Evolutionary conservation across 2,329 filamentous ascomycete species (phyloP).

Genomic region (Fusarium dimerum): DNA sequence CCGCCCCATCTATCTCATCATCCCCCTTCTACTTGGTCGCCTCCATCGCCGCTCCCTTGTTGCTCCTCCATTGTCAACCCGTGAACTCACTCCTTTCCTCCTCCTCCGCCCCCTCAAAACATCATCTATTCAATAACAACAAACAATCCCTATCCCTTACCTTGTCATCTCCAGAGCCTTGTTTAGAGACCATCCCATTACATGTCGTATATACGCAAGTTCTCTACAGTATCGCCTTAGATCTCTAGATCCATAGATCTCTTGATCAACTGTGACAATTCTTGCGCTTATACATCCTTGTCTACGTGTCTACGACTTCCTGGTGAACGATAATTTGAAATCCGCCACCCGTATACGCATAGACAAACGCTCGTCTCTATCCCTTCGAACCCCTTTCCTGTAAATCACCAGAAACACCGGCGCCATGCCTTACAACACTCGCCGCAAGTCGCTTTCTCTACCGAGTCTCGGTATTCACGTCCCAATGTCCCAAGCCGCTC

Average conservation of each 20-base stretch:
- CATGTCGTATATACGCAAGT: slow-evolving; percentile 14
- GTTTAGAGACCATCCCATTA: slow-evolving; percentile 15
- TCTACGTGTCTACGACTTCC: slow-evolving; percentile 17
- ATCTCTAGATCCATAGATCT: slow-evolving; percentile 13
- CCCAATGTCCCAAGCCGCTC: slow-evolving; percentile 64
- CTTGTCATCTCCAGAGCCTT: slow-evolving; percentile 1
- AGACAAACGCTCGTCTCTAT: slow-evolving; percentile 13
- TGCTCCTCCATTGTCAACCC: slow-evolving; percentile 16
- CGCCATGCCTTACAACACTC: slow-evolving; percentile 90
- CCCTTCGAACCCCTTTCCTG: slow-evolving; percentile 7
- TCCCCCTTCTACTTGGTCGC: slow-evolving; percentile 14
- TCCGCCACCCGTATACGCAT: slow-evolving; percentile 13
- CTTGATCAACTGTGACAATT: slow-evolving; percentile 15
- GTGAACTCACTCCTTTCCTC: slow-evolving; percentile 29
- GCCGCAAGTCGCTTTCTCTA: slow-evolving; percentile 91
- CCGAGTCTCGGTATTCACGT: slow-evolving; percentile 91
- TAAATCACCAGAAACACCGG: slow-evolving; percentile 10
- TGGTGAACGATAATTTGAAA: slow-evolving; percentile 17
- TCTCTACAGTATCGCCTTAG: slow-evolving; percentile 11
- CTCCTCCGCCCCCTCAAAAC: slow-evolving; percentile 23
- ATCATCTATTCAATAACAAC: slow-evolving; percentile 26
- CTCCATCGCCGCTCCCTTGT: background rate
- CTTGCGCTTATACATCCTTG: slow-evolving; percentile 16
- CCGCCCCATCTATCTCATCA: slow-evolving; percentile 17
- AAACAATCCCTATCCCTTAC: slow-evolving; percentile 22